phyloP scores from a whole-genome alignment of 345 rosid species.

The Luvunga scandens region DNA sequence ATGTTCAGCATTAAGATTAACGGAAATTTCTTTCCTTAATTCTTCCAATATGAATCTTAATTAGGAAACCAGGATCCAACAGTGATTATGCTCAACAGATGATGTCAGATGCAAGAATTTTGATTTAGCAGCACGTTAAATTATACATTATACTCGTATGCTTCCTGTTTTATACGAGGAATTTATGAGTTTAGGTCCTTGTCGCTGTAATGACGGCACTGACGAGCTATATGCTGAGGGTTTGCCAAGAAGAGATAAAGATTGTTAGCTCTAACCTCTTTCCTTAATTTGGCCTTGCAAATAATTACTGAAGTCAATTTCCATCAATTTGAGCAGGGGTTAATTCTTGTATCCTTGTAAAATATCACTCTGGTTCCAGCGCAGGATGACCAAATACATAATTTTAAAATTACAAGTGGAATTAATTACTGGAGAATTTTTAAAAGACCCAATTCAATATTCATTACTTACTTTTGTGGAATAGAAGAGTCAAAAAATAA shows the following conservation, averaged over 20 bases:
- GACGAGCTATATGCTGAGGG: neutral
- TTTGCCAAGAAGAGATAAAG: neutral
- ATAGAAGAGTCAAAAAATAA: too few relatives aligned
- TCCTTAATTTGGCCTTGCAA: conserved; percentile 5
- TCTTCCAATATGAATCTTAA: neutral
- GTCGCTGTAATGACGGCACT: neutral
- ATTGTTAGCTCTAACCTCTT: neutral
- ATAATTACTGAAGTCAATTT: conserved; percentile 8
- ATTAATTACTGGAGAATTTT: neutral
- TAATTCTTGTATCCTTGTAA: neutral
- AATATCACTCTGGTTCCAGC: neutral
- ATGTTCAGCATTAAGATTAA: neutral
- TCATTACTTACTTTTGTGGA: too few relatives aligned
- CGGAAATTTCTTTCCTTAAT: neutral
- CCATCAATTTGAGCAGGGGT: neutral
- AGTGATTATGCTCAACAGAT: neutral
- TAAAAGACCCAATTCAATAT: too few relatives aligned
- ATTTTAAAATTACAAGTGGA: neutral
- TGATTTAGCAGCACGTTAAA: neutral
- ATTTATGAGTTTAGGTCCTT: neutral
- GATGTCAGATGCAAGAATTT: neutral
- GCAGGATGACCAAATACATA: neutral
- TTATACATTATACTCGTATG: neutral
- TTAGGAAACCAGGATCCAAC: neutral
- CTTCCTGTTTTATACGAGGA: neutral